Percentiles rank a stretch among this genome's conserved stretches.
These are phyloP conservation scores for Oryza nivara DNA, from an alignment of 176 grass and related monocot genomes.

Conservation along the genomic window DNA sequence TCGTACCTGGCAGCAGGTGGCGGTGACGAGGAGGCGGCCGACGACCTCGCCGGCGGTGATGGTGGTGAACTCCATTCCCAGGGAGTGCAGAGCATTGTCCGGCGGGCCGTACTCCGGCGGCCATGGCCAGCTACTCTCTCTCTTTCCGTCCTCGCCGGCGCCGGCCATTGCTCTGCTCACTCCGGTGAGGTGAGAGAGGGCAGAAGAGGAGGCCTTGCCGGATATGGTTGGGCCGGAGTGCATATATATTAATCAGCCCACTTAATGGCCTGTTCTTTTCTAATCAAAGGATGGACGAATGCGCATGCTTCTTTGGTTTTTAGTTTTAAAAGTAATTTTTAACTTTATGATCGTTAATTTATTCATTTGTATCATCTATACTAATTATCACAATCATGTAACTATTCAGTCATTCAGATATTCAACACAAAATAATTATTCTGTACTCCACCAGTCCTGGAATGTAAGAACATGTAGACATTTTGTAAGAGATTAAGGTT, in stretches of 20 bases:
- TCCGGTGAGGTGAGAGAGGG: neutral
- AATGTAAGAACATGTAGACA: no score
- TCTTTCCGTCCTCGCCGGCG: neutral
- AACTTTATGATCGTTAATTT: no score
- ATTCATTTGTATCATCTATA: no score
- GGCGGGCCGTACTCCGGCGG: slow-evolving; percentile 6
- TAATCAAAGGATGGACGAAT: no score
- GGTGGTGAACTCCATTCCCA: slow-evolving; percentile 69
- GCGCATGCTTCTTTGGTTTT: no score
- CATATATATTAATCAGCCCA: neutral
- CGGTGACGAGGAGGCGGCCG: slow-evolving; percentile 73
- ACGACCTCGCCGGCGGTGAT: slow-evolving; percentile 59
- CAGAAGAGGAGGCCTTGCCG: no score
- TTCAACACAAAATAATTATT: no score
- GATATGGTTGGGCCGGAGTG: neutral
- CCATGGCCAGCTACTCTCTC: neutral
- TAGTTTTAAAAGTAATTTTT: no score
- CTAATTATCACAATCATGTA: no score
- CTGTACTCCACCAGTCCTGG: no score
- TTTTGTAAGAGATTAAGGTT: no score
- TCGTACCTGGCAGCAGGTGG: slow-evolving; percentile 75
- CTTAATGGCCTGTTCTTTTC: neutral
- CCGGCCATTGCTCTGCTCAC: slow-evolving; percentile 6
- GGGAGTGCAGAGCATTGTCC: slow-evolving; percentile 61
- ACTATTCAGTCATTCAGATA: no score